Base-by-base conservation (phyloP, 2,329 filamentous ascomycete species). In the Aspergillus quadrilineatus region DNA sequence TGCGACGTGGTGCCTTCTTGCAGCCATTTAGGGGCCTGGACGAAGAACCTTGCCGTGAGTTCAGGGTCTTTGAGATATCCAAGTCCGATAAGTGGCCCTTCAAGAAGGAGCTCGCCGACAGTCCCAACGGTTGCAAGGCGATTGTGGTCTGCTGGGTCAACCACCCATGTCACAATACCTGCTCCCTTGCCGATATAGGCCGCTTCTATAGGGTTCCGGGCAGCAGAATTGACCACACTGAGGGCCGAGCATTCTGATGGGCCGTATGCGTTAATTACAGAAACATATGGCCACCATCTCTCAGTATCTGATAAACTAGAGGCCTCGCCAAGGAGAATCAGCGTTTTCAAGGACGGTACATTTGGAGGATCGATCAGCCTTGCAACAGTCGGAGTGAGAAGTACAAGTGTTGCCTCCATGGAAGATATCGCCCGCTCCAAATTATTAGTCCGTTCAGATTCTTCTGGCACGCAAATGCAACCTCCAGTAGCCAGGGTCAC, bases 41-140 rank as follows among this genome's bases (percentile, higher is more conserved):
- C 67, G 37, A 76, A 76, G 2, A 61, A 64, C 2, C 66, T 60
- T 26, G 62, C 65, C 2, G 73, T 75, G 47, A 72, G 73, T 34
- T 63, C 56, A 22, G 62, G 62, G 32, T 73, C 66, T 8, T 70
- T 69, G 26, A 80, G 64, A 55, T 81, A 81, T 6, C 73, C 79
- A 14, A 70, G 69, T 0, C 70, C 77, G 6, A 81, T 68, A 17
- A 73, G 74, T 22, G 75, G 76, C 3, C 79, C 77, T 60, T 79
- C 76, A 0, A 82, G 57, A 0, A 80, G 61, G 51, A 82, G 60
- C 60, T 82, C 79, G 8, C 79, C 79, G 10, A 78, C 68, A 12
- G 71, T 71, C 6, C 79, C 80, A 3, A 80, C 64, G 0, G 78
- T 73, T 1, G 75, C 65, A n/a, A 78, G 67, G 0, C 67, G 65